Conservation (phyloP, 2,329 filamentous ascomycete genomes). For the Cladophialophora chaetospira region DNA sequence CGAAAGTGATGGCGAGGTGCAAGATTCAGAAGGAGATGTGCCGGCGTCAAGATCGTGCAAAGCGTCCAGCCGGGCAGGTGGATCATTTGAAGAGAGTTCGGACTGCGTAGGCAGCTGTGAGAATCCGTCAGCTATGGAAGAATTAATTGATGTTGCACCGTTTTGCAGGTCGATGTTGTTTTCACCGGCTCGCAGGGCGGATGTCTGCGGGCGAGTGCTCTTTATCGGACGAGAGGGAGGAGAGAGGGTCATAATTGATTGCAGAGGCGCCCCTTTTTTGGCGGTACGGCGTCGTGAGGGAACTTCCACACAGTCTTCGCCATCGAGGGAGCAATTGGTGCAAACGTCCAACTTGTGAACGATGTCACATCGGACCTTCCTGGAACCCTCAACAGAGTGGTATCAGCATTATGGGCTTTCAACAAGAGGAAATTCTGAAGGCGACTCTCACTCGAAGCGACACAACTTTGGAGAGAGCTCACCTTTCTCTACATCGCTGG, state of each 20-base stretch:
- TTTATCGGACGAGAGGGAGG: neutral
- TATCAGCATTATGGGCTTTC: too few species aligned
- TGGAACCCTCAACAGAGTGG: too few species aligned
- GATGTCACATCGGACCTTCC: slow-evolving; percentile 19
- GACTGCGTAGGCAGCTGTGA: too few species aligned
- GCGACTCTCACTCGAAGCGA: too few species aligned
- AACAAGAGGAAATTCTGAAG: too few species aligned
- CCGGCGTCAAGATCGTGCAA: too few species aligned
- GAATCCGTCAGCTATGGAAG: too few species aligned
- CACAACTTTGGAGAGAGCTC: too few species aligned
- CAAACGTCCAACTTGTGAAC: slow-evolving; percentile 3
- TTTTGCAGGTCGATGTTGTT: neutral
- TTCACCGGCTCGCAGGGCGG: neutral
- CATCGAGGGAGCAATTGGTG: slow-evolving; percentile 18
- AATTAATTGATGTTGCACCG: neutral
- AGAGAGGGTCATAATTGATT: neutral
- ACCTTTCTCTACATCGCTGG: too few species aligned
- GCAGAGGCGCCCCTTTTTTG: neutral
- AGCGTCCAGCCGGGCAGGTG: too few species aligned
- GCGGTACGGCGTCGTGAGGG: neutral
- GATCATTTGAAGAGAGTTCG: too few species aligned
- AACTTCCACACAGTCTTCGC: slow-evolving; percentile 8
- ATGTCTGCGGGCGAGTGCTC: neutral
- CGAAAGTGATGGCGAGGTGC: neutral
- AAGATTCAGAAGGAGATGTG: too few species aligned